Evolutionary conservation across 768 basidiomycete genomes (phyloP).

Genomic region (Cystobasidium onofrii): DNA sequence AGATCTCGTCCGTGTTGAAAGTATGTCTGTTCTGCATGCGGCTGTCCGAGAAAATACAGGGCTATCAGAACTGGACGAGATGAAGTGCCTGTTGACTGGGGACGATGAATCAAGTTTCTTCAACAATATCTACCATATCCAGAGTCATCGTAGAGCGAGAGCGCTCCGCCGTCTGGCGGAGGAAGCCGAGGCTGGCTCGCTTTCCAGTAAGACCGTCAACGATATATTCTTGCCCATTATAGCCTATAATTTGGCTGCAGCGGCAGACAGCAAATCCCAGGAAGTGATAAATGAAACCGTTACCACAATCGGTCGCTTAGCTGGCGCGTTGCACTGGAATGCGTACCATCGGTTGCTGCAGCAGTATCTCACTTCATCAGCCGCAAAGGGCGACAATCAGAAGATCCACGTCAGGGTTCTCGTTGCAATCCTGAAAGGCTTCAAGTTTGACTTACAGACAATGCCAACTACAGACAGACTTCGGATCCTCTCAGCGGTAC

Average conservation of each 20-base stretch:
- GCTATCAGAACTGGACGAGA: slow-evolving; percentile 62
- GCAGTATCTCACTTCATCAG: slow-evolving; percentile 62
- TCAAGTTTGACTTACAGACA: slow-evolving; percentile 70
- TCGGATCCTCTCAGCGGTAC: slow-evolving; percentile 50
- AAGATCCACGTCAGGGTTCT: slow-evolving; percentile 75
- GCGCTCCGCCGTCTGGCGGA: slow-evolving; percentile 74
- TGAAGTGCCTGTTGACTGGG: slow-evolving; percentile 68
- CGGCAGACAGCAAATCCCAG: slow-evolving; percentile 55
- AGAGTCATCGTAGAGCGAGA: slow-evolving; percentile 76
- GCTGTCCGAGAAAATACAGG: slow-evolving; percentile 60
- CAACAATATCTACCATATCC: slow-evolving; percentile 88
- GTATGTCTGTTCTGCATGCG: slow-evolving; percentile 67
- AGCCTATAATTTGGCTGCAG: slow-evolving; percentile 25
- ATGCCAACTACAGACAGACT: not conserved
- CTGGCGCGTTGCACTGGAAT: slow-evolving; percentile 70
- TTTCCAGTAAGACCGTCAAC: slow-evolving; percentile 62
- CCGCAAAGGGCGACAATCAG: slow-evolving; percentile 47
- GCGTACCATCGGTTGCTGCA: slow-evolving; percentile 71
- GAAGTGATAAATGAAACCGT: slow-evolving; percentile 87
- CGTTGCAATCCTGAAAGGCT: slow-evolving; percentile 75
- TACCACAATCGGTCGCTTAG: slow-evolving; percentile 64
- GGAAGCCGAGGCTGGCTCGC: slow-evolving; percentile 49
- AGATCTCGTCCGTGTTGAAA: slow-evolving; percentile 78
- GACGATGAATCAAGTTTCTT: slow-evolving; percentile 97
- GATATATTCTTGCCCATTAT: slow-evolving; percentile 83